Percentiles rank a stretch among this genome's conserved stretches.
Evolutionary conservation across 495 filamentous ascomycete species (phyloP).

Genomic region (Bacidia rubella): DNA sequence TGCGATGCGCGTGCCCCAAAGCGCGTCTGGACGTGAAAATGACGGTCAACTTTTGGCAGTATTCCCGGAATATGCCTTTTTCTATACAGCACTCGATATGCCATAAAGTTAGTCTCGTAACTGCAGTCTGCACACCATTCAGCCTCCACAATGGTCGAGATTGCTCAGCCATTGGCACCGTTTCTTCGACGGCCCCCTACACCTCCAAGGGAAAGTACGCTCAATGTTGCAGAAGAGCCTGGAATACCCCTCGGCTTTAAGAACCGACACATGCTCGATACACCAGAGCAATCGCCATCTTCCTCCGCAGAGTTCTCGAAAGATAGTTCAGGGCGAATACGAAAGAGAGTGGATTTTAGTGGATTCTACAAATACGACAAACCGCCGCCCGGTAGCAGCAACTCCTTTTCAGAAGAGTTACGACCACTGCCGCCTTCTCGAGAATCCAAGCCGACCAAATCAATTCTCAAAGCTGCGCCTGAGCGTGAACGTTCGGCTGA

Average conservation of each 20-base stretch:
- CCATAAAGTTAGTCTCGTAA: constrained; percentile 10
- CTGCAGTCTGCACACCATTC: too few species aligned
- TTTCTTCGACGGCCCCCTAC: constrained; percentile 44
- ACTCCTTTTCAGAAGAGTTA: constrained; percentile 31
- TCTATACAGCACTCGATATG: constrained; percentile 4
- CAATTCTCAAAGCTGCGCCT: constrained; percentile 59
- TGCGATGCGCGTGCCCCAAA: too few species aligned
- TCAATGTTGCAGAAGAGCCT: constrained; percentile 9
- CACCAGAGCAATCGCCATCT: constrained; percentile 36
- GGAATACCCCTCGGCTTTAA: constrained; percentile 1
- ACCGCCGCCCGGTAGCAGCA: constrained; percentile 34
- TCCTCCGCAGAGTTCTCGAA: constrained; percentile 27
- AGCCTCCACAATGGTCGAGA: constrained; percentile 39
- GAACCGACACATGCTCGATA: constrained; percentile 21
- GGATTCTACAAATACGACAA: constrained; percentile 60
- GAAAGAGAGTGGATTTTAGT: constrained; percentile 67
- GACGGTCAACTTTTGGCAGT: constrained; percentile 17
- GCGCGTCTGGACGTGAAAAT: too few species aligned
- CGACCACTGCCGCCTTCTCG: constrained; percentile 43
- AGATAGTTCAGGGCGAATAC: constrained; percentile 27
- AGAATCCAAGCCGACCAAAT: constrained; percentile 58
- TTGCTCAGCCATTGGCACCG: constrained; percentile 30
- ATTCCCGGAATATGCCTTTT: neutral
- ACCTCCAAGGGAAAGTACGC: constrained; percentile 44
- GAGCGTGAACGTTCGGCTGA: constrained; percentile 23